Evolutionary conservation across 1,139 yeast species (phyloP), one percentile per base, ranked within the genome.

Genomic region (Candida sanyaensis): DNA sequence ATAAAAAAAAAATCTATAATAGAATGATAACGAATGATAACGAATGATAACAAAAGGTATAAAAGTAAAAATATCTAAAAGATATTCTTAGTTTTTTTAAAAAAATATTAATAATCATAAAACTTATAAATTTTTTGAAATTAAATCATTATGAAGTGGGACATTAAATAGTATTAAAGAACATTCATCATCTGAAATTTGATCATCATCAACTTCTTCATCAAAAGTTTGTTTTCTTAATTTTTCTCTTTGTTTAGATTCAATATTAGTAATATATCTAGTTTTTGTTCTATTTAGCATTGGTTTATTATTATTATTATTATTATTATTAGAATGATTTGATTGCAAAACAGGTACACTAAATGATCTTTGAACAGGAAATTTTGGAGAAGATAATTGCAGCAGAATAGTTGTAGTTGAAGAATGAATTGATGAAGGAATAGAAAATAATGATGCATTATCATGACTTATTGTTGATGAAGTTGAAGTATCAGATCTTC

Each of bases 151-250:
- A 37, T 37, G 41, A 28, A 37, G 41, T 9, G 80, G 80, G 12
- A 76, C 80, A 51, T 76, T 76, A 54, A 75, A 75, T 6, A 74
- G 71, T 41, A 73, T 37, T 37, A 37, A 29, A 8, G 41, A 37
- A 12, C 32, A 8, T 68, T 12, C 68, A 59, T 37, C 72, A 41
- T 29, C 31, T 6, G 29, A 55, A 17, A 74, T 68, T 43, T 71
- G 77, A 46, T 73, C 78, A 49, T 75, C 80, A 51, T 68, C 66
- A 49, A 75, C 80, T 50, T 68, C 65, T 36, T 74, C 78, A 48
- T 75, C 80, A 53, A 74, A 75, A 42, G 64, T 60, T 53, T 75
- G 68, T 55, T 75, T 75, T 24, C 79, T 64, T 44, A 68, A 60
- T 47, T 65, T 65, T 53, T 69, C 66, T 46, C 80, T 60, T 50